Conservation (phyloP, 225 moss, liverwort and hornwort species). For the Thuidium tamariscinum region DNA sequence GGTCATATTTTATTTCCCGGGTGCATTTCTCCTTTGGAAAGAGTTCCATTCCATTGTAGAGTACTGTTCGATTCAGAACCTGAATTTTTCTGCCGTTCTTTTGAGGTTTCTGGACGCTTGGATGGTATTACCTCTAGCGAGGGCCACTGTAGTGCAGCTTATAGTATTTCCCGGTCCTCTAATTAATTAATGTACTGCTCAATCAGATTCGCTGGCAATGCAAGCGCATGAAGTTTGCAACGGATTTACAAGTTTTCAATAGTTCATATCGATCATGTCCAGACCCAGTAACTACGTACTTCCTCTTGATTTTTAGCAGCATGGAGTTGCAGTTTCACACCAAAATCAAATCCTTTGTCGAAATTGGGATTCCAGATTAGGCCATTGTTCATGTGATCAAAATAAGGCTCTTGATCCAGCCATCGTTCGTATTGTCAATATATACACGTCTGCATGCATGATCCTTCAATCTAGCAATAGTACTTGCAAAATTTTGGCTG, state of each 20-base stretch:
- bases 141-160: too few species aligned
- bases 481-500: neutral
- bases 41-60: conserved; percentile 6
- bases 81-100: neutral
- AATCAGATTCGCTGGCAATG: too few species aligned
- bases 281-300: too few species aligned
- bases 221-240: neutral
- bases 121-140: too few species aligned
- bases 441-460: neutral
- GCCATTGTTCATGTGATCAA: too few species aligned
- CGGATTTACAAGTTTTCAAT: neutral
- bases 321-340: neutral
- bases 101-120: neutral
- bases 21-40: neutral
- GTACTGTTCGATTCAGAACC: neutral
- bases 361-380: too few species aligned
- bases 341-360: too few species aligned
- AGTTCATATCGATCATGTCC: too few species aligned
- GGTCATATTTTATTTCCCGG: neutral
- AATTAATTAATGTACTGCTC: too few species aligned
- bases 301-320: neutral
- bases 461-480: too few species aligned
- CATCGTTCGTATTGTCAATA: neutral
- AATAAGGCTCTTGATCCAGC: too few species aligned
- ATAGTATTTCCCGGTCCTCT: neutral